Percentiles rank a stretch among this genome's conserved stretches.
Evolutionary conservation across 2,329 filamentous ascomycete genomes (phyloP).

Genomic region (Teratosphaeriaceae sp.): DNA sequence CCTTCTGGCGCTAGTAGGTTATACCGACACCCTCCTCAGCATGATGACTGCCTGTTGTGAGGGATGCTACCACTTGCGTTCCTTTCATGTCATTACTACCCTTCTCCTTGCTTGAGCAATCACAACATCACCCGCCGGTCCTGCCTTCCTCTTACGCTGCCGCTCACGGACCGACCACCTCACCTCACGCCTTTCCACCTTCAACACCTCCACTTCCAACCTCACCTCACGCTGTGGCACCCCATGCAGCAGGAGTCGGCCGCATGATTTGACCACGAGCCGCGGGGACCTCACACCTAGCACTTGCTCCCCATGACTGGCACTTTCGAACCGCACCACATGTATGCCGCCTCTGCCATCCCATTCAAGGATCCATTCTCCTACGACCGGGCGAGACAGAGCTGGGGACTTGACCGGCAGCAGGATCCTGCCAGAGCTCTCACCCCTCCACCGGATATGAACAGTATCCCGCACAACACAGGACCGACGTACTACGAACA

Average conservation of each 20-base stretch:
- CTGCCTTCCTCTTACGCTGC: constrained; percentile 5
- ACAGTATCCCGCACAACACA: constrained; percentile 16
- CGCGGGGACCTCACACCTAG: background rate
- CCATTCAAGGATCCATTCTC: constrained; percentile 30
- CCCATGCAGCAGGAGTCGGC: background rate
- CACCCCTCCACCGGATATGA: constrained; percentile 33
- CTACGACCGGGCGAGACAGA: constrained; percentile 16
- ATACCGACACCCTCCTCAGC: constrained; percentile 1
- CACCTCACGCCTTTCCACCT: constrained; percentile 1
- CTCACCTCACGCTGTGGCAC: background rate
- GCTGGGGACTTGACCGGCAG: constrained; percentile 15
- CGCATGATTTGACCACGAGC: constrained; percentile 1
- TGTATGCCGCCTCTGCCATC: constrained; percentile 29
- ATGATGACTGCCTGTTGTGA: constrained; percentile 1
- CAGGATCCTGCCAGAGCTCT: constrained; percentile 19
- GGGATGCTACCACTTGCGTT: constrained; percentile 13
- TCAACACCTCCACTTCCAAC: constrained; percentile 7
- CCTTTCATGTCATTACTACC: constrained; percentile 21
- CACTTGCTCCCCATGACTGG: constrained; percentile 19
- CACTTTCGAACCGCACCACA: constrained; percentile 20
- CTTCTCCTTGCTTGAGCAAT: constrained; percentile 26
- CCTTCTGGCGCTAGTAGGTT: background rate
- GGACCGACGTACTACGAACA: constrained; percentile 18
- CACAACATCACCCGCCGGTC: constrained; percentile 10
- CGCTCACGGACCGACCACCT: constrained; percentile 5